Conservation (phyloP, 768 basidiomycete genomes). For the Dentipellis sp. region DNA sequence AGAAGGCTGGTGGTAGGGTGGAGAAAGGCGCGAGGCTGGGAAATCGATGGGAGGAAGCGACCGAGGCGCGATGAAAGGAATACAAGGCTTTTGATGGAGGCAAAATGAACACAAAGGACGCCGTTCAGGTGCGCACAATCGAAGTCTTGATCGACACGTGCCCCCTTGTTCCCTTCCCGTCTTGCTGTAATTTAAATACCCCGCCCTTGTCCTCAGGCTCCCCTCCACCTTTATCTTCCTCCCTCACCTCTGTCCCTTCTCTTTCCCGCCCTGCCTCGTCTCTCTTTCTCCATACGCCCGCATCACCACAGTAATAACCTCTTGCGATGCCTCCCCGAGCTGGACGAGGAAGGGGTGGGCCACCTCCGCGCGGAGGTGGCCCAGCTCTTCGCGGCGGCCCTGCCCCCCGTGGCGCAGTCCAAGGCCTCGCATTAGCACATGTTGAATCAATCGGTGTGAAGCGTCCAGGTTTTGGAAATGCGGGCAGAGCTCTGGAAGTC, state of each 20-base stretch:
- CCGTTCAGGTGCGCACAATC: too few species aligned
- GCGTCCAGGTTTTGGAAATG: constrained; percentile 52
- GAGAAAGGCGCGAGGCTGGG: neutral
- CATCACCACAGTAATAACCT: neutral
- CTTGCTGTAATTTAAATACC: too few species aligned
- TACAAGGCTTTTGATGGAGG: neutral
- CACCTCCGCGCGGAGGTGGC: constrained; percentile 7
- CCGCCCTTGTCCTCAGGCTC: neutral
- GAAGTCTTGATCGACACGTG: too few species aligned
- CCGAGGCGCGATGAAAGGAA: neutral
- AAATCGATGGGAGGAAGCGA: neutral
- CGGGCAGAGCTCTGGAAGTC: constrained; percentile 36
- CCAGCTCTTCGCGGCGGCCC: constrained; percentile 18
- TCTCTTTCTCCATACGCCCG: neutral
- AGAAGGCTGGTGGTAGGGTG: neutral
- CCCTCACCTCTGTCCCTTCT: neutral
- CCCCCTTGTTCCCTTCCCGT: too few species aligned
- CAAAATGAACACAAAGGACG: too few species aligned
- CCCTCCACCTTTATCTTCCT: neutral
- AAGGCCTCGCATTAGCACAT: constrained; percentile 18
- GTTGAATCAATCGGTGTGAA: constrained; percentile 56
- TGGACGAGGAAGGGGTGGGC: constrained; percentile 8
- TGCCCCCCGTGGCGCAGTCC: constrained; percentile 17
- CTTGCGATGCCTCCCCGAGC: neutral
- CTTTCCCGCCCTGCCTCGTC: neutral